Percentiles rank a stretch among this genome's conserved stretches.
phyloP scores from a whole-genome alignment of 2,329 filamentous ascomycete species.

The Dendrostoma leiphaemia region DNA sequence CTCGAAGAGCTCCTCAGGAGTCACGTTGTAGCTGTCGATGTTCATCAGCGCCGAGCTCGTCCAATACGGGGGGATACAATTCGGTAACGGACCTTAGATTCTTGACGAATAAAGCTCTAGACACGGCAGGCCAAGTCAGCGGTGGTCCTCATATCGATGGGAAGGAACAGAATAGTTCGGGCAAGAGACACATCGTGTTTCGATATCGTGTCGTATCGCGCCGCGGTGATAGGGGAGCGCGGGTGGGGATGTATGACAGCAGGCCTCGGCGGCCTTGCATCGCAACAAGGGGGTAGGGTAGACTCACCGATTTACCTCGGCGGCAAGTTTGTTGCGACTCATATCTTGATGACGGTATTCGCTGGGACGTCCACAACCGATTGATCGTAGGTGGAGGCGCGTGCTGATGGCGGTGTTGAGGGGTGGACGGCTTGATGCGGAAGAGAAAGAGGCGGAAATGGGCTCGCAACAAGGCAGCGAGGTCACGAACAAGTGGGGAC shows the following conservation, averaged over 20 bases:
- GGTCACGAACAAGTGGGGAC: background rate
- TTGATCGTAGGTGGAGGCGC: slow-evolving; percentile 8
- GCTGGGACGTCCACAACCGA: slow-evolving; percentile 15
- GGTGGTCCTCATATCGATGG: background rate
- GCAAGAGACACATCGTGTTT: no score
- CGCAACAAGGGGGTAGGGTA: slow-evolving; percentile 27
- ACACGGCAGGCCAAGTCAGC: slow-evolving; percentile 26
- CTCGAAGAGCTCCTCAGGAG: slow-evolving; percentile 95
- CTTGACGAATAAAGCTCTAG: slow-evolving; percentile 99
- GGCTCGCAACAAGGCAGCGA: background rate
- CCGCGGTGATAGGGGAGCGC: background rate
- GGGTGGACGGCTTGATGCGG: slow-evolving; percentile 15
- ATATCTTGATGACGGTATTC: slow-evolving; percentile 65
- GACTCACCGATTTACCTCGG: slow-evolving; percentile 95
- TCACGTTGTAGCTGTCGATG: slow-evolving; percentile 86
- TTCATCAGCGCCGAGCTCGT: slow-evolving; percentile 22
- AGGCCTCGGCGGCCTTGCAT: background rate
- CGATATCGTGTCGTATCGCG: background rate
- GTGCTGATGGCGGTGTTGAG: slow-evolving; percentile 1
- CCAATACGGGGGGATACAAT: slow-evolving; percentile 44
- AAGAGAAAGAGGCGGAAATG: slow-evolving; percentile 14
- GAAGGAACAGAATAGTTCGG: background rate
- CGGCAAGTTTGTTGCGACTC: slow-evolving; percentile 97
- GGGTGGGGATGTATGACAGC: slow-evolving; percentile 5
- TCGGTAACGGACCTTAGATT: slow-evolving; percentile 85